Base-by-base conservation (phyloP, 1,139 yeast species). In the Yamadazyma friedrichii region DNA sequence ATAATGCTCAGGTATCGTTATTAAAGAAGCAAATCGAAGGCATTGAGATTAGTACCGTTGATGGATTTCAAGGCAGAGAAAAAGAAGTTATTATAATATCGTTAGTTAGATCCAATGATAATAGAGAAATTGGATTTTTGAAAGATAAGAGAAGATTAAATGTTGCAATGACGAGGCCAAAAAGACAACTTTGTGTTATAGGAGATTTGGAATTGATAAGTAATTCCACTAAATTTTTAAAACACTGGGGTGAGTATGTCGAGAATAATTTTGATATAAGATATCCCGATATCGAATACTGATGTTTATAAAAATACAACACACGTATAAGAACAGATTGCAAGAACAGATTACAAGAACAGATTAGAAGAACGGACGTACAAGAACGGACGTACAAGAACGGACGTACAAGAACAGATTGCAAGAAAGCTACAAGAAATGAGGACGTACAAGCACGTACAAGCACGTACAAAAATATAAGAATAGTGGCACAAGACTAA, bases 151-250 rank as follows among this genome's bases (percentile, higher is more conserved):
- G 89, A 51, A 67, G 93, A 54, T 66, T 88, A 41, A 89, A 89
- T 56, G 98, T 91, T 31, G 96, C 97, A 3, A 88, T 91, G 62
- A 89, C 98, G 0, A 72, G 98, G 49, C 88, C 97, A 2, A 84
- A 85, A 55, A 70, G 93, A 45, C 98, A 91, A 52, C 66, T 93
- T 6, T 87, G 94, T 55, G 77, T 93, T 0, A 67, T 93, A 38
- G 98, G 98, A 2, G 95, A 93, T 61, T 75, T 87, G 65, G 95
- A 86, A 52, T 77, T 69, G 56, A 45, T 69, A 65, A 51, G 65
- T 64, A 46, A 63, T 3, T 66, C 77, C 24, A 61, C 62, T 10
- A 59, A 61, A 27, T 87, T 80, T 53, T 66, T 91, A 43, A 66
- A 70, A 39, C 62, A 69, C 29, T 89, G 96, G 96, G 78, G 79